These are phyloP conservation scores for Nakazawaea populi DNA, from an alignment of 805 yeast genomes.

Conservation along the genomic window DNA sequence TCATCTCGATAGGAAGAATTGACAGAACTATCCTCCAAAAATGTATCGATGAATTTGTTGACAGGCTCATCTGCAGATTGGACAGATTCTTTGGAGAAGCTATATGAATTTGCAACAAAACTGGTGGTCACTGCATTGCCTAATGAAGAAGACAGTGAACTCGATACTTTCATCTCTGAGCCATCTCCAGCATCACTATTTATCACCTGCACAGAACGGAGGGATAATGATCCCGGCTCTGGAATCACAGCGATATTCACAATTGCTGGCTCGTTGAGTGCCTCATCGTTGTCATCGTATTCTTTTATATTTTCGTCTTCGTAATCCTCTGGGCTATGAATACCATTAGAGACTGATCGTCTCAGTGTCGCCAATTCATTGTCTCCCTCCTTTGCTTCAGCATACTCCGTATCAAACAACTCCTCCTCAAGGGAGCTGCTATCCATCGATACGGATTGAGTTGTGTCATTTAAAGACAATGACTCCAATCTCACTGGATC, in stretches of 20 bases:
- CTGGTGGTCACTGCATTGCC: constrained; percentile 30
- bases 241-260: not conserved
- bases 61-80: constrained; percentile 7
- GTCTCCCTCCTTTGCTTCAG: not conserved
- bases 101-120: constrained; percentile 34
- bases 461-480: not conserved
- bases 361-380: not conserved
- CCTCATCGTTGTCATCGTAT: not conserved
- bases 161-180: constrained; percentile 1
- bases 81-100: constrained; percentile 4
- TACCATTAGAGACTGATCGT: not conserved
- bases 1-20: constrained; percentile 3
- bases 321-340: no score
- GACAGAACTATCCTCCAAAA: constrained; percentile 8
- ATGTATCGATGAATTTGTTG: constrained; percentile 8
- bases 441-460: not conserved
- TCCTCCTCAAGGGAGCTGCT: not conserved
- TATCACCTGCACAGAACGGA: not conserved
- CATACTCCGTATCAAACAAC: not conserved
- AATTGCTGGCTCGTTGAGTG: not conserved
- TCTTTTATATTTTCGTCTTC: not conserved
- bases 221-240: constrained; percentile 3
- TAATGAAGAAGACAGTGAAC: constrained; percentile 4
- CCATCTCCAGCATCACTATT: constrained; percentile 1
- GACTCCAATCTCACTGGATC: not conserved